These are phyloP conservation scores for Nicotiana tomentosiformis DNA, from an alignment of 257 asterid genomes.

Conservation along the genomic window DNA sequence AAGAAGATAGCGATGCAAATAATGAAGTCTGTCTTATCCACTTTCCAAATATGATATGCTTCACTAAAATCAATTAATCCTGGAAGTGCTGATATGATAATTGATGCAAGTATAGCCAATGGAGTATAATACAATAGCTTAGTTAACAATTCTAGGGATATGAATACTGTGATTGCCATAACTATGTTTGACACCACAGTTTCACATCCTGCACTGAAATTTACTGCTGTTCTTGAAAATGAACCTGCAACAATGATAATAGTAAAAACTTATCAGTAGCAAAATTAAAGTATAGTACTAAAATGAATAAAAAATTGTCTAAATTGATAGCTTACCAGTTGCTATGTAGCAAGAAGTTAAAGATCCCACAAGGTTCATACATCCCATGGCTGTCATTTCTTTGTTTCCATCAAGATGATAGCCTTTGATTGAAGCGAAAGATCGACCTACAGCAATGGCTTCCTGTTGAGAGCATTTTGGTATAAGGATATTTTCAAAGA, in stretches of 20 bases:
- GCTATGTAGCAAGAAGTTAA: constrained; percentile 75
- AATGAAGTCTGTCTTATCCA: constrained; percentile 60
- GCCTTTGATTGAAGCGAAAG: constrained; percentile 77
- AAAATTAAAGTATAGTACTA: not conserved
- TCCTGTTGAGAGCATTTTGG: constrained; percentile 35
- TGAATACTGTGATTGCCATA: constrained; percentile 58
- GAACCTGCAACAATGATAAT: constrained; percentile 37
- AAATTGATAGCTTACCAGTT: constrained; percentile 34
- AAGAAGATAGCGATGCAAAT: constrained; percentile 50
- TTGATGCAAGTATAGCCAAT: constrained; percentile 58
- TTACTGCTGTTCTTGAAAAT: constrained; percentile 77
- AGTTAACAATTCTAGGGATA: constrained; percentile 47
- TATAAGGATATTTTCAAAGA: not conserved
- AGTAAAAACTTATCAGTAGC: not conserved
- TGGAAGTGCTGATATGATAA: constrained; percentile 65
- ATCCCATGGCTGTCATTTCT: constrained; percentile 85
- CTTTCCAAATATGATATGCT: constrained; percentile 56
- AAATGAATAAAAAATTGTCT: not conserved
- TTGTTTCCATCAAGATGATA: constrained; percentile 86
- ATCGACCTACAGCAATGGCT: constrained; percentile 84
- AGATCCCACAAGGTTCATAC: constrained; percentile 71
- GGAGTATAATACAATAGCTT: constrained; percentile 61
- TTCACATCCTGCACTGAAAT: constrained; percentile 71
- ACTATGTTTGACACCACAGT: constrained; percentile 64
- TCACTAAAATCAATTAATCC: constrained; percentile 53